Evolutionary conservation across 441 rosid species (phyloP), one percentile per base, ranked within the genome.

Genomic region (Mallotus repandus): DNA sequence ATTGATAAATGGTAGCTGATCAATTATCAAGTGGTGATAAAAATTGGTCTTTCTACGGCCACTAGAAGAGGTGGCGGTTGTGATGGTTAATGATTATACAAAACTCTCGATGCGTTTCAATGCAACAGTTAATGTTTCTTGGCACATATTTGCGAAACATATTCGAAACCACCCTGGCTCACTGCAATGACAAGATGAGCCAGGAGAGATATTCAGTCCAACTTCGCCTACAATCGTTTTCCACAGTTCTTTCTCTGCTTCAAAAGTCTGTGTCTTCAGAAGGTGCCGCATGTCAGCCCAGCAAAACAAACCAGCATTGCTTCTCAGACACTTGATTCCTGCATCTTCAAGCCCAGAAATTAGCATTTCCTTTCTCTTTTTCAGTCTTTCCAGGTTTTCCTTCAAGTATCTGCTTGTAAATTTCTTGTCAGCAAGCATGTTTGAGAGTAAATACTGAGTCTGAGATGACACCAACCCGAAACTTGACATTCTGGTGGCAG

Each of bases 401-500:
- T 75, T 69, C 22, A 87, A 73, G 87, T 92, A 94, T 14, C 74
- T 82, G 55, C 72, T 69, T 2, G 88, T 86, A 82, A 94, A 90
- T 60, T 82, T 85, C 75, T 87, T 85, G 72, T 94, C 96, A 29
- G 94, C 84, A 22, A 94, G 87, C 82, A 94, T 73, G 38, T 82
- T 78, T 1, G 94, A 84, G 38, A 94, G 87, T 41, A 92, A 89
- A 68, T 86, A 86, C 41, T 94, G 98, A 45, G 98, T 94, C 60
- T 94, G 98, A 1, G 98, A 94, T 21, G 98, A 94, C 70, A 94
- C 87, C 11, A 92, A 86, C 73, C 98, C 97, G 57, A 94, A 94
- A 77, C 98, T 94, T 69, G 98, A 94, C 98, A 94, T 94, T 79
- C 92, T 94, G 4, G 98, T 92, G 2, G 98, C 97, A 1, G 98